Evolutionary conservation across 345 rosid genomes (phyloP).

Genomic region (Rhizophora apiculata): DNA sequence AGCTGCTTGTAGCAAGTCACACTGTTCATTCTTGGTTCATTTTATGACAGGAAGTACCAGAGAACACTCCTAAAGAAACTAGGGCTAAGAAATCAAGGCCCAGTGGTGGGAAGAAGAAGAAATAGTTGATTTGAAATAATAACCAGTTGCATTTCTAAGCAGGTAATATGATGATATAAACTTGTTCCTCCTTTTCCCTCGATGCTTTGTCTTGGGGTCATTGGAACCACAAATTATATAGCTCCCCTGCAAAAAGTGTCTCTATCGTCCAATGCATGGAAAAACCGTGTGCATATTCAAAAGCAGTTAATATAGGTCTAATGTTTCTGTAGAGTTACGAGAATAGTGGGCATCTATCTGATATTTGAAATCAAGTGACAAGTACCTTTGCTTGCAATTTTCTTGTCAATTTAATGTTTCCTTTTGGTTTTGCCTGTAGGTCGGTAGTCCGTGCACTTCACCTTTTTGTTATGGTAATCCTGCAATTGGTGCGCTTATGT

Average conservation of each 20-base stretch:
- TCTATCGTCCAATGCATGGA: too few relatives aligned
- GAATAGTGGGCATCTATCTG: background rate
- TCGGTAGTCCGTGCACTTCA: background rate
- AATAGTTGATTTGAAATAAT: conserved; percentile 24
- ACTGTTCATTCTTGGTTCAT: conserved; percentile 14
- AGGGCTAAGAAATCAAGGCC: conserved; percentile 58
- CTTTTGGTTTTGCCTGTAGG: background rate
- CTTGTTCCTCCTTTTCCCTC: too few relatives aligned
- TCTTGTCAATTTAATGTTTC: background rate
- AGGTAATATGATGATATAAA: too few relatives aligned
- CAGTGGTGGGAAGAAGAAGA: conserved; percentile 65
- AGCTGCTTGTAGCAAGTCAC: background rate
- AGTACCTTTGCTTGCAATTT: background rate
- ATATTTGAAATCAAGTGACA: background rate
- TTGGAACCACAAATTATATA: too few relatives aligned
- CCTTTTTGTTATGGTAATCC: background rate
- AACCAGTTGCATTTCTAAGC: background rate
- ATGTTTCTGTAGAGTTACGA: background rate
- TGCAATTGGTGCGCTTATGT: background rate
- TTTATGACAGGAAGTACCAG: conserved; percentile 49
- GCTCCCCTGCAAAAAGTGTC: too few relatives aligned
- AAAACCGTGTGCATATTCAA: too few relatives aligned
- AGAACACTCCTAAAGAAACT: conserved; percentile 39
- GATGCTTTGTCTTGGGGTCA: too few relatives aligned
- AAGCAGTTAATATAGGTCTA: background rate